These are phyloP conservation scores for Houttuynia cordata DNA, from an alignment of 164 flowering plant genomes.

Conservation along the genomic window DNA sequence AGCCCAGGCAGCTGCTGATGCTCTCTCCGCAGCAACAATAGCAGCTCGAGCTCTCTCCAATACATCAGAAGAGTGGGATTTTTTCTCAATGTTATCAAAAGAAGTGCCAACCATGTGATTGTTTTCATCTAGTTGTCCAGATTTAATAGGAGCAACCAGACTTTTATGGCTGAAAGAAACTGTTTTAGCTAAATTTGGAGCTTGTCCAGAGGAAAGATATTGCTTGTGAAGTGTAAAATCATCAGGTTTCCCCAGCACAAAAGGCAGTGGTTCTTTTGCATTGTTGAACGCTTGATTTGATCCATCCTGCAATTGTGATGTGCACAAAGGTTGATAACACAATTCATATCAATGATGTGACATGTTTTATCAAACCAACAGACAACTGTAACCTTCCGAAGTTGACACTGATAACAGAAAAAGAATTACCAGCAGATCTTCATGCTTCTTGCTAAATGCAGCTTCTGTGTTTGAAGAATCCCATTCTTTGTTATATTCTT, in stretches of 20 bases:
- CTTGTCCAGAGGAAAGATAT: conserved; percentile 13
- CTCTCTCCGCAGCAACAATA: conserved; percentile 80
- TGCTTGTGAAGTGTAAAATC: conserved; percentile 14
- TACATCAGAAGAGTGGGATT: conserved; percentile 38
- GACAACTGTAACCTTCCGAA: not conserved
- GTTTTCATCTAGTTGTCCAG: conserved; percentile 10
- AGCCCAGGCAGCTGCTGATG: conserved; percentile 77
- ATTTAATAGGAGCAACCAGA: conserved; percentile 9
- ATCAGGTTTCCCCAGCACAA: conserved; percentile 6
- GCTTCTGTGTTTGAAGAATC: conserved; percentile 73
- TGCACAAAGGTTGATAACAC: not conserved
- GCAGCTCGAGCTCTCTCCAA: conserved; percentile 77
- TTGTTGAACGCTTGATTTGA: conserved; percentile 29
- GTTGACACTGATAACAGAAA: not conserved
- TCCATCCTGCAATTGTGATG: conserved; percentile 43
- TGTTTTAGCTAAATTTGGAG: conserved; percentile 7
- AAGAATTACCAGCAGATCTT: conserved; percentile 68
- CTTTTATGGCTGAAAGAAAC: conserved; percentile 4
- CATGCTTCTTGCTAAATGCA: conserved; percentile 66
- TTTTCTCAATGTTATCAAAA: conserved; percentile 18
- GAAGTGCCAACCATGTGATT: conserved; percentile 9
- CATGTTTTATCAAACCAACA: not conserved
- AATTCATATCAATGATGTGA: not conserved
- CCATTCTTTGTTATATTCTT: conserved; percentile 61
- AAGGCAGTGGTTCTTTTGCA: conserved; percentile 16